phyloP scores from a whole-genome alignment of 225 moss, liverwort and hornwort species.

The Physcomitrium patens region DNA sequence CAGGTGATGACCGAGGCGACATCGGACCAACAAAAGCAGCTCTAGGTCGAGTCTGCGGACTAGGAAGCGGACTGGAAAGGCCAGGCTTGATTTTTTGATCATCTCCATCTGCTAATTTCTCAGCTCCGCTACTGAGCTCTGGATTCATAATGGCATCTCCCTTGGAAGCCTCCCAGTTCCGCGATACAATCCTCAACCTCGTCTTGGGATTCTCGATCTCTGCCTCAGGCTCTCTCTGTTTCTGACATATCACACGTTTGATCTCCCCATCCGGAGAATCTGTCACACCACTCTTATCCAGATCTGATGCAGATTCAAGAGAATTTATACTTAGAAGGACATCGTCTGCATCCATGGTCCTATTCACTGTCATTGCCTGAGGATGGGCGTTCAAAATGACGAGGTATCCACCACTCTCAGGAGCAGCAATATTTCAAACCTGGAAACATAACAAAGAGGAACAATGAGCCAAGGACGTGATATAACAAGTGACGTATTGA shows the following conservation, averaged over 20 bases:
- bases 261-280: conserved; percentile 55
- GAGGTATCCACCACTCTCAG: not conserved
- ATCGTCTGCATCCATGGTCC: conserved; percentile 40
- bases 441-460: not conserved
- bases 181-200: conserved; percentile 21
- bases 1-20: conserved; percentile 40
- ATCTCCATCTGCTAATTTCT: conserved; percentile 29
- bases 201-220: conserved; percentile 43
- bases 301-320: conserved; percentile 5
- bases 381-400: conserved; percentile 15
- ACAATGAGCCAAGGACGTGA: not conserved
- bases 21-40: conserved; percentile 27
- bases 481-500: not conserved
- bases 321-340: conserved; percentile 28
- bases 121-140: not conserved
- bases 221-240: conserved; percentile 42
- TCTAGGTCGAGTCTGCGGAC: conserved; percentile 4
- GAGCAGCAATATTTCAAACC: conserved; percentile 21
- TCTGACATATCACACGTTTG: conserved; percentile 60
- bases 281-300: conserved; percentile 24
- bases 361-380: conserved; percentile 37
- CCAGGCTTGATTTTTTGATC: conserved; percentile 18
- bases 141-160: conserved; percentile 19
- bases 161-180: conserved; percentile 38
- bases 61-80: conserved; percentile 24